Evolutionary conservation across 1,284 basidiomycete genomes (phyloP).

Genomic region (Ganoderma lingzhi): DNA sequence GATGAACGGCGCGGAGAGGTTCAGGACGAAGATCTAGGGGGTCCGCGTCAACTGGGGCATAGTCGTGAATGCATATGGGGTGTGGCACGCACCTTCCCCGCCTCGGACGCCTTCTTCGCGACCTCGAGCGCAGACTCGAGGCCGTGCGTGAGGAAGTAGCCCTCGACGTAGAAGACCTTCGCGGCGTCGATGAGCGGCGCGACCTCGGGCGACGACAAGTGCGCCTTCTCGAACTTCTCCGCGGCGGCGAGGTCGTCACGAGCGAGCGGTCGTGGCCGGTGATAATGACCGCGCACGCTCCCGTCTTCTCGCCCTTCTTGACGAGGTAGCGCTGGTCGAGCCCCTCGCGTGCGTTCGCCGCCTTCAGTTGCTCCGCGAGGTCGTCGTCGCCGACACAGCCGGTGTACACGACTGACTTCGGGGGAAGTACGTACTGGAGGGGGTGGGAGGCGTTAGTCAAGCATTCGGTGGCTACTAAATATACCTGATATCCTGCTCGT

Average conservation of each 20-base stretch:
- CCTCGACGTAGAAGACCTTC: slow-evolving; percentile 94
- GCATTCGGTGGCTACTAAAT: not conserved
- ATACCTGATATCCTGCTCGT: not conserved
- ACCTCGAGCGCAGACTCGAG: slow-evolving; percentile 78
- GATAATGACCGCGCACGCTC: slow-evolving; percentile 96
- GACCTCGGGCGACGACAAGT: slow-evolving; percentile 83
- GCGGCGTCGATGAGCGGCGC: slow-evolving; percentile 83
- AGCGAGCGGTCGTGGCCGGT: slow-evolving; percentile 95
- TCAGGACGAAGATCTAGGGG: slow-evolving; percentile 83
- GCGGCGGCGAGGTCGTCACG: slow-evolving; percentile 92
- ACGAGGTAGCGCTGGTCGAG: slow-evolving; percentile 92
- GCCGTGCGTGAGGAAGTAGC: slow-evolving; percentile 98
- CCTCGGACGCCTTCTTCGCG: slow-evolving; percentile 82
- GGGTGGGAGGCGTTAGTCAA: slow-evolving; percentile 11
- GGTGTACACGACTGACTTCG: slow-evolving; percentile 93
- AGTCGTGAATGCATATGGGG: not conserved
- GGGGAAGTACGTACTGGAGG: slow-evolving; percentile 85
- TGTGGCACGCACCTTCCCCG: slow-evolving; percentile 69
- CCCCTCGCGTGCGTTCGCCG: slow-evolving; percentile 95
- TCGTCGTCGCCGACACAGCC: slow-evolving; percentile 95
- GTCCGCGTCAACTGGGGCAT: not conserved
- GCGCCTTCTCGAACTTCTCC: slow-evolving; percentile 86
- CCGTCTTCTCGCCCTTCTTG: slow-evolving; percentile 88
- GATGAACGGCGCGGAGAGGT: slow-evolving; percentile 98
- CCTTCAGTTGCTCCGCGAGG: slow-evolving; percentile 88